Percentiles rank a stretch among this genome's conserved stretches.
Conservation (phyloP, 805 yeast species). For the Schwanniomyces polymorphus region DNA sequence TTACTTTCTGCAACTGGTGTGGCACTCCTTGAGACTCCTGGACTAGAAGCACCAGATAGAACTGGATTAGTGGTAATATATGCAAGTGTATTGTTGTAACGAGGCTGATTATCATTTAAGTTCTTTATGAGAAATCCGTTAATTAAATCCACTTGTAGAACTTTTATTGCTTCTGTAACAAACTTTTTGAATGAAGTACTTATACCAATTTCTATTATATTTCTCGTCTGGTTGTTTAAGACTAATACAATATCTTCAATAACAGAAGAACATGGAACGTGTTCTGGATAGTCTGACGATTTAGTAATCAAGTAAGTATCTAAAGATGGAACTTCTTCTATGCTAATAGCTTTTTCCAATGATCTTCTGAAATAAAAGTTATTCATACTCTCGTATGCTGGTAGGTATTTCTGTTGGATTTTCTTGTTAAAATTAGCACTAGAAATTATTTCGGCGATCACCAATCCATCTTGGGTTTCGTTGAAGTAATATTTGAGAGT, state of each 20-base stretch:
- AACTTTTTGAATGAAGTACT: constrained; percentile 53
- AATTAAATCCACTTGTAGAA: constrained; percentile 64
- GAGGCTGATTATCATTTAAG: constrained; percentile 39
- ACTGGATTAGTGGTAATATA: constrained; percentile 11
- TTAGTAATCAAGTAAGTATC: constrained; percentile 32
- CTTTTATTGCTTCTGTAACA: constrained; percentile 53
- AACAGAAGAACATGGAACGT: constrained; percentile 74
- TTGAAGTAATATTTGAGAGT: constrained; percentile 65
- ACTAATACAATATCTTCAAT: constrained; percentile 83
- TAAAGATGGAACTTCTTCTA: constrained; percentile 70
- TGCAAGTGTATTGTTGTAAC: constrained; percentile 34
- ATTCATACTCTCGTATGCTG: constrained; percentile 64
- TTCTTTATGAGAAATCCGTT: constrained; percentile 44
- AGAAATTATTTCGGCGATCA: constrained; percentile 52
- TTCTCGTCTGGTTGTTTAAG: constrained; percentile 64
- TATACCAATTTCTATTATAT: constrained; percentile 73
- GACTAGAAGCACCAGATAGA: constrained; percentile 12
- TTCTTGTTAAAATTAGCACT: constrained; percentile 58
- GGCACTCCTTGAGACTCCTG: constrained; percentile 25
- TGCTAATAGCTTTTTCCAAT: constrained; percentile 73
- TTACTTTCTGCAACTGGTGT: constrained; percentile 34
- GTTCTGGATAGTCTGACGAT: constrained; percentile 42
- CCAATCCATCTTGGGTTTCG: constrained; percentile 18
- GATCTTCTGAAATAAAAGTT: constrained; percentile 74
- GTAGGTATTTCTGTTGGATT: constrained; percentile 50